Evolutionary conservation across 192 early-diverging fungal species (phyloP).

Genomic region (Linnemannia hyalina): DNA sequence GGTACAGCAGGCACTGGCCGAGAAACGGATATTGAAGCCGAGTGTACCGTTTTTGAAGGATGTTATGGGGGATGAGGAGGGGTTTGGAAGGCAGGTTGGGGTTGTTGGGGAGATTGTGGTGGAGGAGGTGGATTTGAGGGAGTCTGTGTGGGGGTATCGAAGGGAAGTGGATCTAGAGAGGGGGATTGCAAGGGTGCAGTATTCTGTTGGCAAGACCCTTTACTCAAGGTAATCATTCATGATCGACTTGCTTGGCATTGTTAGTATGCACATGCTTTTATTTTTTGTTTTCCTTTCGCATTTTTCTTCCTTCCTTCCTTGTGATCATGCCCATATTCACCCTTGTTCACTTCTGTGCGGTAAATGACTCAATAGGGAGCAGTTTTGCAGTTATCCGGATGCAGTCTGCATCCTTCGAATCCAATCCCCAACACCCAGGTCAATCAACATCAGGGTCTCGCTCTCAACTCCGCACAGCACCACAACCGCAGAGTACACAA

Average conservation of each 20-base stretch:
- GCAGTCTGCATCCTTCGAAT: constrained; percentile 20
- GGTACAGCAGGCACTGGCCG: background rate
- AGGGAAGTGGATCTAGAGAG: constrained; percentile 13
- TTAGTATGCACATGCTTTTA: background rate
- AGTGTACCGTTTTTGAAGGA: constrained; percentile 2
- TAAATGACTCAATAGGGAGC: constrained; percentile 11
- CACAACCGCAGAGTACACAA: constrained; percentile 3
- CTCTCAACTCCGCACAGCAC: background rate
- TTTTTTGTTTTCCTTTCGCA: background rate
- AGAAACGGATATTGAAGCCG: background rate
- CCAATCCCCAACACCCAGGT: constrained; percentile 8
- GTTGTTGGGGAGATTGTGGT: constrained; percentile 4
- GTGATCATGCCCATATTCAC: background rate
- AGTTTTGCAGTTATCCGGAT: constrained; percentile 37
- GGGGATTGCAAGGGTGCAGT: background rate
- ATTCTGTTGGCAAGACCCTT: background rate
- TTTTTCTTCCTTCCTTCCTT: background rate
- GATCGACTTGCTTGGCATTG: background rate
- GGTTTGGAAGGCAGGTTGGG: constrained; percentile 1
- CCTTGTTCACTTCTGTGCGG: no score
- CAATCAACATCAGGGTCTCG: constrained; percentile 25
- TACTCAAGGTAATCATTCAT: constrained; percentile 12
- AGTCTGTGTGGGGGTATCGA: background rate
- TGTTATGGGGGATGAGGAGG: constrained; percentile 2
- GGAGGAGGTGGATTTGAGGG: constrained; percentile 12